Evolutionary conservation across 106 monocot genomes (phyloP).

Genomic region (Dioscorea zingiberensis): DNA sequence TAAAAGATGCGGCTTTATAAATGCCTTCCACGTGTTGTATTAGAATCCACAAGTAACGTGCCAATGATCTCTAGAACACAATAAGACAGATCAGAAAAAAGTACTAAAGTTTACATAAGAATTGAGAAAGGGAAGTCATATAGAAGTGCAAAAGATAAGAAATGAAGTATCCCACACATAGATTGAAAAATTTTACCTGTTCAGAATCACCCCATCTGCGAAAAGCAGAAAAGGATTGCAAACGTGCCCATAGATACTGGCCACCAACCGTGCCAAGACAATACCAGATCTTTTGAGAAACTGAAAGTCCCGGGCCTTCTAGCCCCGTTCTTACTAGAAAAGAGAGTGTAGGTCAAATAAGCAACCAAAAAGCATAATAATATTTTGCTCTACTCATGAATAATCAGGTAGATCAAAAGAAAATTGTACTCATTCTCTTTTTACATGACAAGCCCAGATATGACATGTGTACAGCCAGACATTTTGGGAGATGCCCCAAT

Average conservation of each 20-base stretch:
- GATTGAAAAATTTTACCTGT: constrained; percentile 32
- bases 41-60: constrained; percentile 57
- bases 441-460: too few species aligned
- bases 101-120: neutral
- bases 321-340: constrained; percentile 90
- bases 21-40: constrained; percentile 76
- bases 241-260: constrained; percentile 84
- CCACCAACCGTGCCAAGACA: constrained; percentile 84
- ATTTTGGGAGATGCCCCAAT: too few species aligned
- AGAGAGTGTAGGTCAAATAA: neutral
- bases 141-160: constrained; percentile 1
- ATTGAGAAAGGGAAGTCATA: too few species aligned
- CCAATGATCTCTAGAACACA: constrained; percentile 58
- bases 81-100: constrained; percentile 11
- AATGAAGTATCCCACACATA: neutral
- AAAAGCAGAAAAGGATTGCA: constrained; percentile 95
- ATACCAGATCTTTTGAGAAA: constrained; percentile 91
- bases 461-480: too few species aligned
- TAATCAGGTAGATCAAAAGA: too few species aligned
- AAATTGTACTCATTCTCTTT: too few species aligned
- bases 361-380: neutral
- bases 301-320: constrained; percentile 93
- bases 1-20: constrained; percentile 69
- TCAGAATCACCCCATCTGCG: constrained; percentile 97
- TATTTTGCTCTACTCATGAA: too few species aligned